phyloP scores from a whole-genome alignment of 768 basidiomycete species.

The Mrakia frigida region DNA sequence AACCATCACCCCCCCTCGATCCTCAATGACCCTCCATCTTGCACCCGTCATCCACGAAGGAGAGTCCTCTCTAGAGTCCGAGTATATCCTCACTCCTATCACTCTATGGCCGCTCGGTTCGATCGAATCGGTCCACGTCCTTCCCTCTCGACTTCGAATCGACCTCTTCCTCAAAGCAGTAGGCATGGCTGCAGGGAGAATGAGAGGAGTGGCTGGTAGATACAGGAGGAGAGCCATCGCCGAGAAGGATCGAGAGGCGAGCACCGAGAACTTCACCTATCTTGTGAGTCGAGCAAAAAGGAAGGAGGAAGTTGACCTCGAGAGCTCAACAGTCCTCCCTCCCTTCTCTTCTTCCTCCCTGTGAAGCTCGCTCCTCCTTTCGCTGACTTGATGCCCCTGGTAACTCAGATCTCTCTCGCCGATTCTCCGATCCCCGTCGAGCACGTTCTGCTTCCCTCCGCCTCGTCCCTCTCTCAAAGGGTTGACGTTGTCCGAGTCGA shows the following conservation, averaged over 20 bases:
- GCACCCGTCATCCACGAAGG: neutral
- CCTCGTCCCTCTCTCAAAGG: neutral
- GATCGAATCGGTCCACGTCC: neutral
- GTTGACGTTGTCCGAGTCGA: neutral
- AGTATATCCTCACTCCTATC: constrained; percentile 6
- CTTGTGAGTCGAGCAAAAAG: neutral
- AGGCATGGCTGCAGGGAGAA: neutral
- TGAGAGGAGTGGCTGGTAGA: constrained; percentile 1
- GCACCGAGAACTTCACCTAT: neutral
- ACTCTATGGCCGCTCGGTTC: neutral
- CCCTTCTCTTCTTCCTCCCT: neutral
- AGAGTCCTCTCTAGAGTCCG: neutral
- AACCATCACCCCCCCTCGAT: neutral
- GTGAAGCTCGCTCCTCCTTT: too few relatives aligned
- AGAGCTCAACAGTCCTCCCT: neutral
- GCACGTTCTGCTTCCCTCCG: neutral
- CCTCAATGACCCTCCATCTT: neutral
- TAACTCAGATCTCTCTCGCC: neutral
- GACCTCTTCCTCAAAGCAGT: neutral
- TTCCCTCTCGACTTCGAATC: neutral
- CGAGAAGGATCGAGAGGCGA: neutral
- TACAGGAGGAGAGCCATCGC: neutral
- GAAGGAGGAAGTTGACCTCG: neutral
- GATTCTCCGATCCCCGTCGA: neutral
- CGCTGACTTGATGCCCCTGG: neutral